Conservation (phyloP, 208 protist species). For the Tetramitus jugosus region DNA sequence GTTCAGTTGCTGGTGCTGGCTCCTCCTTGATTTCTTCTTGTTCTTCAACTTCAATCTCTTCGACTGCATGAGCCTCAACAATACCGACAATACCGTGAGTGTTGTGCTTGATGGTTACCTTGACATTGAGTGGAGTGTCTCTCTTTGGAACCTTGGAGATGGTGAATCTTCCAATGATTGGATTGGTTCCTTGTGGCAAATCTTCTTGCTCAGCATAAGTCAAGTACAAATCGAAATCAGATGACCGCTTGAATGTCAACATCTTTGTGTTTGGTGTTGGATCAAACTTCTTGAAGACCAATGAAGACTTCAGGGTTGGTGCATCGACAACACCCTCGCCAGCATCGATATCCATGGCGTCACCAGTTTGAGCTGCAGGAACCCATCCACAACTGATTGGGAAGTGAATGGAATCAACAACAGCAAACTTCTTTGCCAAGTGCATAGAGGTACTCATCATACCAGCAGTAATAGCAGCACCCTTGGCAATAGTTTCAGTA, state of each 20-base stretch:
- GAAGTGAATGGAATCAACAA: conserved; percentile 62
- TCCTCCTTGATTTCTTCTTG: conserved; percentile 4
- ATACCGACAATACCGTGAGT: conserved; percentile 53
- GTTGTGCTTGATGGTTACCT: conserved; percentile 58
- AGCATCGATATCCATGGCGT: too few species aligned
- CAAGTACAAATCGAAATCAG: conserved; percentile 62
- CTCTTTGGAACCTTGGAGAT: conserved; percentile 42
- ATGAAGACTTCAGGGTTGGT: background rate
- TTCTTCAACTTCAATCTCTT: conserved; percentile 63
- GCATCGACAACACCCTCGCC: background rate
- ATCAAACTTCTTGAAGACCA: background rate
- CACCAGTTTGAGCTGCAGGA: conserved; percentile 58
- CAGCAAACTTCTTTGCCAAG: conserved; percentile 51
- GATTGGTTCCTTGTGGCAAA: conserved; percentile 31
- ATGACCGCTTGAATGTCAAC: conserved; percentile 55
- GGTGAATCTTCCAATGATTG: conserved; percentile 14
- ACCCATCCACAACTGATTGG: conserved; percentile 55
- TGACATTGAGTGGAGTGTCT: conserved; percentile 46
- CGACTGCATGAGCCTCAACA: conserved; percentile 53
- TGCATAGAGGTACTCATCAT: conserved; percentile 73
- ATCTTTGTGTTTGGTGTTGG: conserved; percentile 43
- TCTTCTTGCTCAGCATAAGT: conserved; percentile 60
- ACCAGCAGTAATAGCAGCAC: conserved; percentile 65
- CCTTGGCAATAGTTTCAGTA: conserved; percentile 67
- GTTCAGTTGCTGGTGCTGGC: conserved; percentile 27